Conservation (phyloP, 495 filamentous ascomycete genomes). For the Umbilicaria muhlenbergii region DNA sequence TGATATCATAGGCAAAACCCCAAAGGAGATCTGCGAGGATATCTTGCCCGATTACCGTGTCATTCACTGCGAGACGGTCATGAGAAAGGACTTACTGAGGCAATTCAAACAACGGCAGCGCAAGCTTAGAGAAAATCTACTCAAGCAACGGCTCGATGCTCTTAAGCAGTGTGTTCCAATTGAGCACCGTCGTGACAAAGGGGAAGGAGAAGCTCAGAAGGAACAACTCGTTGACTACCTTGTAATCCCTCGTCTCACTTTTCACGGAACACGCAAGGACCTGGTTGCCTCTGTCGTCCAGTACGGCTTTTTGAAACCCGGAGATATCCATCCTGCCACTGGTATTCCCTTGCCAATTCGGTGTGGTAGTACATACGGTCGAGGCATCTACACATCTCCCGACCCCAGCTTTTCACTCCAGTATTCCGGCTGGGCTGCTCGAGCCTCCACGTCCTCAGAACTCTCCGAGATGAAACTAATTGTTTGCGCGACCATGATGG, state of each 20-base stretch:
- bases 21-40: constrained; percentile 18
- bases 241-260: constrained; percentile 10
- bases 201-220: background rate
- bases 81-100: constrained; percentile 18
- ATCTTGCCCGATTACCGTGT: constrained; percentile 19
- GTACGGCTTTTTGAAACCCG: constrained; percentile 24
- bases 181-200: background rate
- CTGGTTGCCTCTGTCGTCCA: constrained; percentile 26
- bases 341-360: constrained; percentile 9
- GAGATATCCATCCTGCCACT: constrained; percentile 11
- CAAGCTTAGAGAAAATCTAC: constrained; percentile 16
- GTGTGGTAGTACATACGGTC: constrained; percentile 22
- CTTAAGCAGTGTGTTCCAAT: background rate
- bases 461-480: constrained; percentile 22
- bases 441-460: constrained; percentile 11
- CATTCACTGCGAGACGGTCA: constrained; percentile 25
- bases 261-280: constrained; percentile 23
- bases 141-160: constrained; percentile 11
- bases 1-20: constrained; percentile 17
- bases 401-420: constrained; percentile 16
- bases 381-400: constrained; percentile 23
- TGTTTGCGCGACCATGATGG: constrained; percentile 26
- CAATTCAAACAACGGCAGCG: constrained; percentile 15
- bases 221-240: background rate
- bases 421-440: constrained; percentile 12